Base-by-base conservation (phyloP, 345 rosid species). In the Populus tremula region DNA sequence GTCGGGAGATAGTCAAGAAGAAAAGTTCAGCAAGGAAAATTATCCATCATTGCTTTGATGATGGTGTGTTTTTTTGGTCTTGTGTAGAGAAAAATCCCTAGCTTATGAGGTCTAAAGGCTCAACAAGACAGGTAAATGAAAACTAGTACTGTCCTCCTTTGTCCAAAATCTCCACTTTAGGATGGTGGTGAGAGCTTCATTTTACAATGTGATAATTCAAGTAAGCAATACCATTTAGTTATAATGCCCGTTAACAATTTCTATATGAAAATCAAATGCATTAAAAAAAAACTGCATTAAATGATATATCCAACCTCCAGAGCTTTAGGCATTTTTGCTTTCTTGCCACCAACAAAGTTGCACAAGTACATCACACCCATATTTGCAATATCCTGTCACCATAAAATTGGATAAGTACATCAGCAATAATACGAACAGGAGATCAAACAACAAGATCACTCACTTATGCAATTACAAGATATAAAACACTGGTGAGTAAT, bases 381-480 rank as follows among this genome's bases (percentile, higher is more conserved):
- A 83, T 83, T 83, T 76, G 82, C 80, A 61, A 79, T 45, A 76
- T 79, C 80, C 85, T 83, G 85, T 61, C 50, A 72, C 18, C 72
- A 76, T 1, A 72, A 8, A 14, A 35, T 20, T 68, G 39, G 5
- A 74, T 69, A 29, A 74, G 74, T 41, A 36, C 35, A 68, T 27
- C 14, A n/a, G 12, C 43, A 36, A 35, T 12, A 17, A 18, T 18
- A 41, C 18, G 56, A 65, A 62, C 7, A 79, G 69, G 17, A 72
- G 23, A 54, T 38, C 36, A 79, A 43, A 66, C 21, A 29, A 9
- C 20, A 73, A 25, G 2, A 20, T 3, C 18, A 31, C 23, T 53
- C 38, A 45, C 31, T 21, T 2, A 54, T 53, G 66, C 69, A 73
- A 27, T n/a, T 54, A 11, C 68, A 38, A 67, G n/a, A 20, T 50